These are phyloP conservation scores for Phytophthora capsici DNA, from an alignment of 352 stramenopile genomes.

Conservation along the genomic window DNA sequence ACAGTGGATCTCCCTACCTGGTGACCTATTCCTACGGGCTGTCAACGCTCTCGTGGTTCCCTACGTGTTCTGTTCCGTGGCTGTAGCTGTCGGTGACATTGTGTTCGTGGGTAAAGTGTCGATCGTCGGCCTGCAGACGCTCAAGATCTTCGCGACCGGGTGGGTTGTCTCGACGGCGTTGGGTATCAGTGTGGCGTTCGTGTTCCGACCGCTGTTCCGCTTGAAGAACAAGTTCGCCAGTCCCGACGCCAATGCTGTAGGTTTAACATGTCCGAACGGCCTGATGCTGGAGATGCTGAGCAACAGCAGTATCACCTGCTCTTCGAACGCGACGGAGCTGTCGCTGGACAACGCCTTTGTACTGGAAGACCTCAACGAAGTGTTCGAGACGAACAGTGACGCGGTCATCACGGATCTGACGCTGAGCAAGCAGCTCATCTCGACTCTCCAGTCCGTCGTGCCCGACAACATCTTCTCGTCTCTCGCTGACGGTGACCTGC, in stretches of 20 bases:
- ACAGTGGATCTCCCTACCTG: conserved; percentile 71
- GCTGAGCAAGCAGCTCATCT: conserved; percentile 65
- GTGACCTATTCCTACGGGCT: conserved; percentile 77
- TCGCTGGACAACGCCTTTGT: conserved; percentile 44
- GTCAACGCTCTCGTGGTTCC: conserved; percentile 82
- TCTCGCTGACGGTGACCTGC: conserved; percentile 53
- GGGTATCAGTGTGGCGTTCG: conserved; percentile 60
- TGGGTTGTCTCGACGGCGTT: conserved; percentile 58
- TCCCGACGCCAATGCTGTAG: conserved; percentile 43
- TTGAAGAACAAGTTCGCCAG: conserved; percentile 25
- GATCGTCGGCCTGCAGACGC: conserved; percentile 67
- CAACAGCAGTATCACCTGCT: conserved; percentile 43
- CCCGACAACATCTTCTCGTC: conserved; percentile 69
- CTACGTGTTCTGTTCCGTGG: conserved; percentile 84
- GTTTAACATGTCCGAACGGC: conserved; percentile 59
- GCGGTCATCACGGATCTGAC: conserved; percentile 48
- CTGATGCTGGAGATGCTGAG: conserved; percentile 37
- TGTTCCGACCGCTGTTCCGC: conserved; percentile 67
- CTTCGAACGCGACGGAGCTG: conserved; percentile 25
- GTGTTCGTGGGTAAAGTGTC: conserved; percentile 79
- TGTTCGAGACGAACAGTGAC: conserved; percentile 55
- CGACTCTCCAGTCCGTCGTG: conserved; percentile 65
- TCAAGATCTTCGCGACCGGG: conserved; percentile 64
- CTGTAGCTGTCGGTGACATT: conserved; percentile 77
- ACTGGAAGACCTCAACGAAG: conserved; percentile 54